Conservation (phyloP, 2,329 filamentous ascomycete genomes). For the Scytalidium sp. region DNA sequence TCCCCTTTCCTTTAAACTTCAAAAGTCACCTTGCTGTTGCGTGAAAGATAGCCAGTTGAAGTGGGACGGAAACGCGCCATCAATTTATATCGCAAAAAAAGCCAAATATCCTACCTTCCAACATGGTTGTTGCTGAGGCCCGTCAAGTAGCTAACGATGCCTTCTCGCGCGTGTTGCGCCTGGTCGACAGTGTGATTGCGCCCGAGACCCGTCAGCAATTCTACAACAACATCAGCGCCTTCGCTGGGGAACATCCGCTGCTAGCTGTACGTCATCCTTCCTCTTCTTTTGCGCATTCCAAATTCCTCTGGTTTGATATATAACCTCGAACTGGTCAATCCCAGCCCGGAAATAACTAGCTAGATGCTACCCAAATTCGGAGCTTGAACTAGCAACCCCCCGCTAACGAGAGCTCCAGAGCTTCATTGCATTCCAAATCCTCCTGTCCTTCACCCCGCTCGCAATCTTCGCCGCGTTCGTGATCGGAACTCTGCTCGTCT, state of each 20-base stretch:
- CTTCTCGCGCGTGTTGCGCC: slow-evolving; percentile 12
- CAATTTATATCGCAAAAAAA: neutral
- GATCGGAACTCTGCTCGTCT: slow-evolving; percentile 58
- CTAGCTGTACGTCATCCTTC: slow-evolving; percentile 55
- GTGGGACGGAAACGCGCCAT: neutral
- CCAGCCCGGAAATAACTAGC: neutral
- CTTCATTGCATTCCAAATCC: slow-evolving; percentile 63
- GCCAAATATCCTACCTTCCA: neutral
- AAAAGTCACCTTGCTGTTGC: neutral
- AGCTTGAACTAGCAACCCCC: too few species aligned
- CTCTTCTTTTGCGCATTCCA: neutral
- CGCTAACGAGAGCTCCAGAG: slow-evolving; percentile 42
- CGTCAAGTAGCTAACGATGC: slow-evolving; percentile 16
- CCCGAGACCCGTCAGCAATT: slow-evolving; percentile 58
- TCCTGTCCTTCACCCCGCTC: slow-evolving; percentile 65
- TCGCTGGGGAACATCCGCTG: slow-evolving; percentile 63
- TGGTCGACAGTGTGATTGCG: slow-evolving; percentile 51
- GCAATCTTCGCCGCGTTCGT: slow-evolving; percentile 67
- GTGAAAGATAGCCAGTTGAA: too few species aligned
- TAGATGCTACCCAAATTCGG: too few species aligned
- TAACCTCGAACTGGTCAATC: neutral
- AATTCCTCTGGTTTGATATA: neutral
- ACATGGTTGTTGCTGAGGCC: slow-evolving; percentile 1
- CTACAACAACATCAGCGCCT: slow-evolving; percentile 49
- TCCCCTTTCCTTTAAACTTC: too few species aligned